A percentile compares a stretch with the other conserved stretches of the same genome.
Evolutionary conservation across 371 early-diverging fungal species (phyloP).

Genomic region (Thermomucor indicae-seudaticae): DNA sequence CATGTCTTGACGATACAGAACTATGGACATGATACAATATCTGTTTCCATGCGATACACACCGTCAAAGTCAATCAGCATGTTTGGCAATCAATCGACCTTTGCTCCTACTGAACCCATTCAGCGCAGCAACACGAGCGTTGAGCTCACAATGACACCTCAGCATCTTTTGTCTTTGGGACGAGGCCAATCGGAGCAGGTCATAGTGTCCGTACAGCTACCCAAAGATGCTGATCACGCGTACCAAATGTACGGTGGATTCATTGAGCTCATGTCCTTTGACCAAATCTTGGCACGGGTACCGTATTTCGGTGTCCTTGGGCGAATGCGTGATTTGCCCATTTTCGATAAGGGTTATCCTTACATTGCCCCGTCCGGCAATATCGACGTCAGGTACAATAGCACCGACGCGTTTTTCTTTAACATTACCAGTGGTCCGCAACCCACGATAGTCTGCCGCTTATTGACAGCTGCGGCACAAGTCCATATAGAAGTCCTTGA

Average conservation of each 20-base stretch:
- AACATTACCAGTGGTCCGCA: background rate
- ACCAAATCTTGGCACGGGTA: conserved; percentile 26
- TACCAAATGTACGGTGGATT: conserved; percentile 45
- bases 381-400: conserved; percentile 2
- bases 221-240: conserved; percentile 12
- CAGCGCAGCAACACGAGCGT: conserved; percentile 22
- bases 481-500: conserved; percentile 9
- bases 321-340: conserved; percentile 32
- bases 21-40: conserved; percentile 33
- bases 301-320: conserved; percentile 62
- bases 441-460: conserved; percentile 16
- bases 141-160: conserved; percentile 24
- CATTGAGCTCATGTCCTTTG: conserved; percentile 10
- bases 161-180: conserved; percentile 20
- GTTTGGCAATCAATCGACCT: conserved; percentile 17
- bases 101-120: conserved; percentile 13
- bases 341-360: conserved; percentile 33
- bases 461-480: conserved; percentile 13
- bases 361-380: conserved; percentile 16
- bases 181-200: conserved; percentile 32
- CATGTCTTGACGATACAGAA: conserved; percentile 52
- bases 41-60: conserved; percentile 19
- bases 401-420: conserved; percentile 9
- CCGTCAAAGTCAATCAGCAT: conserved; percentile 36
- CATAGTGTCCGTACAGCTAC: conserved; percentile 33